Base-by-base conservation (phyloP, 2,329 filamentous ascomycete species). In the Claviceps humidiphila region DNA sequence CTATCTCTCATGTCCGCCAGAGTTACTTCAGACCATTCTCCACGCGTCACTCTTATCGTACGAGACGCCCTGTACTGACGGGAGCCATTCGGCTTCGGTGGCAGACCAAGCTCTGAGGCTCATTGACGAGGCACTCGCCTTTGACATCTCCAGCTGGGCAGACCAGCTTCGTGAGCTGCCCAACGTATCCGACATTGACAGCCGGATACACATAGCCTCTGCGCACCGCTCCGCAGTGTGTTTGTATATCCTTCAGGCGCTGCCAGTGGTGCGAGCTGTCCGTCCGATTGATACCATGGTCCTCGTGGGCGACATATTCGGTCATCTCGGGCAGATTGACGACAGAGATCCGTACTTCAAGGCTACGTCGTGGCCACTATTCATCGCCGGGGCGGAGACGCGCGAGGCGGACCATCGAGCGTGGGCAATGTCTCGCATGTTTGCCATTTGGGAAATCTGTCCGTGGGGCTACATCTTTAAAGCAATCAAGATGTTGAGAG, bases 301-400 rank as follows among this genome's bases (percentile, higher is more conserved):
- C 8, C 68, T 81, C 2, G 72, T 75, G 4, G 60, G 67, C 24
- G 75, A 77, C 38, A 75, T 78, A 40, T 64, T 80, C 2, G 58
- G 64, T n/a, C 72, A 79, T 54, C 66, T 81, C 24, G 72, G 71
- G 5, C 65, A 68, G 51, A 70, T 81, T 39, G 67, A 66, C 30
- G 68, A 71, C 20, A 62, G 67, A 2, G 75, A 78, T 58, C 70
- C 72, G 6, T 69, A 79, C 43, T 81, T 78, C 66, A 81, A 80
- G 60, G 78, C 74, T 7, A 78, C 76, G 2, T 74, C 74, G n/a
- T 81, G 77, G 77, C 76, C 78, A 1, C 68, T 76, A 0, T 80
- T 81, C 56, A 71, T 81, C 34, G 75, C 75, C 2, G 78, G 78
- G 1, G 77, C 77, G 0, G 77, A 80, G 58, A 74, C 74, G 3